Evolutionary conservation across 257 asterid genomes (phyloP).

Genomic region (Ophiorrhiza pumila): DNA sequence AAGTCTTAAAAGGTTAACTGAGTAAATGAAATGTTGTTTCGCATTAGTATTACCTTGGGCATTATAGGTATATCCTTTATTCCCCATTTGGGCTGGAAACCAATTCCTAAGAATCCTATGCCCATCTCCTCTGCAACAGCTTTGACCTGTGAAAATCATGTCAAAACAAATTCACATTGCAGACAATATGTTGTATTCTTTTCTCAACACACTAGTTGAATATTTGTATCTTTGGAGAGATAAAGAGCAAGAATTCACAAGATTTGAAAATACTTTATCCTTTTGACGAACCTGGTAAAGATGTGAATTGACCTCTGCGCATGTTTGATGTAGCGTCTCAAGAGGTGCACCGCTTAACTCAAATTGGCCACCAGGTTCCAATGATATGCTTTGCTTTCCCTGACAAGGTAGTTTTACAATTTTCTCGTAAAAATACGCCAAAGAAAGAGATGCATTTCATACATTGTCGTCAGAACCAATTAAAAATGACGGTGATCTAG

Average conservation of each 20-base stretch:
- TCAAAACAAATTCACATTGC: constrained; percentile 1
- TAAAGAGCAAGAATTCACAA: background rate
- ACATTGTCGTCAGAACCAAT: too few relatives aligned
- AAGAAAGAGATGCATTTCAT: background rate
- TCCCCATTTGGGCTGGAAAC: constrained; percentile 94
- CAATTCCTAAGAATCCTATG: constrained; percentile 86
- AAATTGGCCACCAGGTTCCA: constrained; percentile 98
- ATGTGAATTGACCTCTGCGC: constrained; percentile 98
- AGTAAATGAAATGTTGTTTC: background rate
- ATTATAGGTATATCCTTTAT: constrained; percentile 88
- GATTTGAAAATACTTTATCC: background rate
- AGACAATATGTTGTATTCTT: background rate
- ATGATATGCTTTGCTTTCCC: constrained; percentile 93
- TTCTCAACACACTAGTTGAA: background rate
- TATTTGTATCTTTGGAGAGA: background rate
- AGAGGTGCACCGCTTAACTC: constrained; percentile 99
- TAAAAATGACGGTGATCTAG: background rate
- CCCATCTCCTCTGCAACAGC: constrained; percentile 99
- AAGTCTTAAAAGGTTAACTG: background rate
- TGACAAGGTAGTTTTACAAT: constrained; percentile 25
- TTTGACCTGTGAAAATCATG: constrained; percentile 60
- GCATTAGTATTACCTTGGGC: constrained; percentile 75
- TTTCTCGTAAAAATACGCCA: background rate
- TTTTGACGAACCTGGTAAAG: constrained; percentile 67
- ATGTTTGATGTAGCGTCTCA: constrained; percentile 94